Base-by-base conservation (phyloP, 495 filamentous ascomycete genomes). In the Sabuloglossum arenarium region DNA sequence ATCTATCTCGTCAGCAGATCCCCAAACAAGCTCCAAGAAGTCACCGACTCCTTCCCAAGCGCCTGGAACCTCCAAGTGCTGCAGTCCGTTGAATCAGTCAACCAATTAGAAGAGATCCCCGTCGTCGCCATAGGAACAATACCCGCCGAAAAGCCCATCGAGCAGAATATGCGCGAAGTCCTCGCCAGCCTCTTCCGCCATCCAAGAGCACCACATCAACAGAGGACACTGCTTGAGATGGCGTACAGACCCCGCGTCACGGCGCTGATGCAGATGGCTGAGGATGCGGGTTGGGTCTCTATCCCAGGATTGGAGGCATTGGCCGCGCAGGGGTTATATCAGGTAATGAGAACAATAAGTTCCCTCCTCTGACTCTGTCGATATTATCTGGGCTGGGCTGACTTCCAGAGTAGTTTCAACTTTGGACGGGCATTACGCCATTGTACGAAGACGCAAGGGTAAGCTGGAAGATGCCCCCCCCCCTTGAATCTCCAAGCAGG, bases 251-350 rank as follows among this genome's bases (percentile, higher is more conserved):
- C 91, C 27, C 66, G 77, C 0, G 75, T 82, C 28, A 99, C 91
- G 14, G 74, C 84, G 25, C 64, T 96, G 63, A 96, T 97, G 86
- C 74, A 80, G 66, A 67, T 94, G 62, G 90, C 93, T 4, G 70
- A 78, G 59, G 79, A 85, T 59, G 73, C 76, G 5, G 87, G 86
- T n/a, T 99, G 91, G 93, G 73, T 66, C 55, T 88, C 79, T 5
- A 82, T 97, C 59, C 79, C 86, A 6, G 91, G 91, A 1, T 66
- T 96, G 56, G 91, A 99, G 70, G 88, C 88, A 43, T 71, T 99
- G 60, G 81, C 87, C 60, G 87, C 84, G 24, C 91, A 98, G 69
- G 89, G 87, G 10, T 80, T 87, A 62, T 79, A 87, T 62, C 81
- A 82, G 71, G 68, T 72, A 62, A 50, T 49, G 45, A 28, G 32